phyloP scores from a whole-genome alignment of 2,329 filamentous ascomycete species.

The Aspergillus ruber region DNA sequence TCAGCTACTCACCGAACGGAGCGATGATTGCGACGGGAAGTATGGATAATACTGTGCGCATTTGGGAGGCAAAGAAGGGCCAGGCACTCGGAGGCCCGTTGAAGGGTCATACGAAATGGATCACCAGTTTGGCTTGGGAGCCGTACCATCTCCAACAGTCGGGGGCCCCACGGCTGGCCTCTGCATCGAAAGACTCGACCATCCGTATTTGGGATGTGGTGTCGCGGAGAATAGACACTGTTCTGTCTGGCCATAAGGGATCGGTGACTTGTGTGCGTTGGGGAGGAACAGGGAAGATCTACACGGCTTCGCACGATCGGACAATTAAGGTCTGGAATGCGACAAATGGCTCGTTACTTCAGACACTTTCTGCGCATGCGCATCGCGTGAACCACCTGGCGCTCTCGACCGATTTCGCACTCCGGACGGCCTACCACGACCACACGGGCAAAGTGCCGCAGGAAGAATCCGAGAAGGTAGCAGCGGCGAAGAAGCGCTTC shows the following conservation, averaged over 20 bases:
- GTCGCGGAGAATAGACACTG: conserved; percentile 69
- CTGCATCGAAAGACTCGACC: conserved; percentile 82
- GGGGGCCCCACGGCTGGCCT: conserved; percentile 73
- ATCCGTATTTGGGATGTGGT: conserved; percentile 81
- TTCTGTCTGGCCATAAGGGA: conserved; percentile 80
- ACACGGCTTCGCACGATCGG: conserved; percentile 84
- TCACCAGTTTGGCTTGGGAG: conserved; percentile 85
- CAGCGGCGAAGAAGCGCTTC: conserved; percentile 74
- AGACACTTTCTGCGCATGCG: conserved; percentile 73
- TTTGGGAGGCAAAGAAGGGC: conserved; percentile 83
- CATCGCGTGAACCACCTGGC: conserved; percentile 97
- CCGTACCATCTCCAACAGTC: conserved; percentile 76
- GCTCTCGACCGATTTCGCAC: conserved; percentile 82
- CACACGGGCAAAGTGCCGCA: conserved; percentile 66
- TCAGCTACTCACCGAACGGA: conserved; percentile 81
- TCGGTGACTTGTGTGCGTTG: conserved; percentile 87
- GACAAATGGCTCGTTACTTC: conserved; percentile 67
- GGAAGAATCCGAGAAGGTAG: conserved; percentile 62
- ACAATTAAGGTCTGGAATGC: conserved; percentile 87
- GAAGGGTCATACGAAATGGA: conserved; percentile 83
- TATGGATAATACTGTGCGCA: conserved; percentile 84
- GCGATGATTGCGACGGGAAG: conserved; percentile 77
- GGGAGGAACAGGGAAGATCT: conserved; percentile 83
- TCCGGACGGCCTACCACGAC: conserved; percentile 81
- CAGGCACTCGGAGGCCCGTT: conserved; percentile 64